A percentile compares a stretch with the other conserved stretches of the same genome.
Conservation (phyloP, 2,329 filamentous ascomycete species). For the Aciculosporium take region DNA sequence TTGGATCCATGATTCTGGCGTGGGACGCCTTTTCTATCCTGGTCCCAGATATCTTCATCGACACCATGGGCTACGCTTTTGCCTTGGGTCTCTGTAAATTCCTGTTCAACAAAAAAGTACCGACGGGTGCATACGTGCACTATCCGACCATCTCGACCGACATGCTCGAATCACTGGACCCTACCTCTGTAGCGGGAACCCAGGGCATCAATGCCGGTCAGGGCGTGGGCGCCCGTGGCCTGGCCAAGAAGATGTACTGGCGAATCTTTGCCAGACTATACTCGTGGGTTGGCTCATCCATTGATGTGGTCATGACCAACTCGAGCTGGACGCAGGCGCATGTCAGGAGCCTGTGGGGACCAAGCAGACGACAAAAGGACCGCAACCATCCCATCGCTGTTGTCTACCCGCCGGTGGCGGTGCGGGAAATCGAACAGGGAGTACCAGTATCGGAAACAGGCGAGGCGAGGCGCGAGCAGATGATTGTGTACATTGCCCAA, state of each 20-base stretch:
- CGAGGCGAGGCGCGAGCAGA: constrained; percentile 54
- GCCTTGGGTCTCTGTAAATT: constrained; percentile 68
- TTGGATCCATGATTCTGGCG: constrained; percentile 75
- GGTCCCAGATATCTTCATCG: constrained; percentile 85
- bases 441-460: constrained; percentile 57
- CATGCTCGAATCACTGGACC: constrained; percentile 76
- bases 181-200: constrained; percentile 38
- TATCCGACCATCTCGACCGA: constrained; percentile 98
- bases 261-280: constrained; percentile 70
- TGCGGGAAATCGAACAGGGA: constrained; percentile 63
- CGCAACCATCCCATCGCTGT: constrained; percentile 47
- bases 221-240: constrained; percentile 57
- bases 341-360: constrained; percentile 67
- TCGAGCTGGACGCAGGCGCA: constrained; percentile 86
- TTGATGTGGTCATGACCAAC: constrained; percentile 96
- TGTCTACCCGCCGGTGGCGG: constrained; percentile 85
- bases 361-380: constrained; percentile 31
- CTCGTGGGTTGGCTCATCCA: constrained; percentile 62
- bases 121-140: constrained; percentile 88
- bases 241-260: constrained; percentile 74
- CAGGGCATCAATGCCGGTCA: constrained; percentile 75
- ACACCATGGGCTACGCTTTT: constrained; percentile 98
- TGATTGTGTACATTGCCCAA: constrained; percentile 86
- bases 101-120: constrained; percentile 59
- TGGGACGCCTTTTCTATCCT: constrained; percentile 89